Evolutionary conservation across 129 eudicot species (phyloP).

Genomic region (Flaveria ramosissima): DNA sequence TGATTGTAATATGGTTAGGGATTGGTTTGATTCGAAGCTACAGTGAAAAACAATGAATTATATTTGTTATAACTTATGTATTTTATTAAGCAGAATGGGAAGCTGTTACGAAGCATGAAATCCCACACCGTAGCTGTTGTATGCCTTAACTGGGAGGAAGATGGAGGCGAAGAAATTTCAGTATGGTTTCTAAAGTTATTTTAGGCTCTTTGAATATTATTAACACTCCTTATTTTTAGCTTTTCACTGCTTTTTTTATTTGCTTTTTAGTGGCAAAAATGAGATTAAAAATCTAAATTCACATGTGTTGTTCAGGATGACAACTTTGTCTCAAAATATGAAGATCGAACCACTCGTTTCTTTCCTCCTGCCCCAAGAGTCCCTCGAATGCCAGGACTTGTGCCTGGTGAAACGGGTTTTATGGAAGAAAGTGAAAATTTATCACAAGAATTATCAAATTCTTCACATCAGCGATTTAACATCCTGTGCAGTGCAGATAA

Average conservation of each 20-base stretch:
- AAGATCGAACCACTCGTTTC: constrained; percentile 92
- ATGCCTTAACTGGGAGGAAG: constrained; percentile 91
- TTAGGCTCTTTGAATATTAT: constrained; percentile 25
- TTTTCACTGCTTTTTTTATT: background rate
- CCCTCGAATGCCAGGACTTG: constrained; percentile 87
- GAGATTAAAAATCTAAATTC: constrained; percentile 6
- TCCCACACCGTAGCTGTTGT: constrained; percentile 74
- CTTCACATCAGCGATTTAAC: constrained; percentile 76
- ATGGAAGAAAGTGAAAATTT: constrained; percentile 82
- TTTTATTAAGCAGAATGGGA: constrained; percentile 72
- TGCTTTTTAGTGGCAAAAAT: background rate
- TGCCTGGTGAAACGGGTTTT: constrained; percentile 79
- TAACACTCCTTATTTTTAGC: background rate
- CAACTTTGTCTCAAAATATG: constrained; percentile 50
- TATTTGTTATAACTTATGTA: background rate
- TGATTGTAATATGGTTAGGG: background rate
- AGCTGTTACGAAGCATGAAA: constrained; percentile 77
- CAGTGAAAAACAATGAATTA: background rate
- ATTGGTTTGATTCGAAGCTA: background rate
- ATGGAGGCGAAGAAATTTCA: constrained; percentile 41
- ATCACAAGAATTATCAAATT: constrained; percentile 66
- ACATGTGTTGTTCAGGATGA: constrained; percentile 50
- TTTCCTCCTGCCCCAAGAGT: constrained; percentile 93
- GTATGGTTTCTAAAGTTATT: constrained; percentile 38
- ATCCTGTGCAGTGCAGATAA: constrained; percentile 88